Evolutionary conservation across 305 asterid species (phyloP).

Genomic region (Stenogyne calaminthoides): DNA sequence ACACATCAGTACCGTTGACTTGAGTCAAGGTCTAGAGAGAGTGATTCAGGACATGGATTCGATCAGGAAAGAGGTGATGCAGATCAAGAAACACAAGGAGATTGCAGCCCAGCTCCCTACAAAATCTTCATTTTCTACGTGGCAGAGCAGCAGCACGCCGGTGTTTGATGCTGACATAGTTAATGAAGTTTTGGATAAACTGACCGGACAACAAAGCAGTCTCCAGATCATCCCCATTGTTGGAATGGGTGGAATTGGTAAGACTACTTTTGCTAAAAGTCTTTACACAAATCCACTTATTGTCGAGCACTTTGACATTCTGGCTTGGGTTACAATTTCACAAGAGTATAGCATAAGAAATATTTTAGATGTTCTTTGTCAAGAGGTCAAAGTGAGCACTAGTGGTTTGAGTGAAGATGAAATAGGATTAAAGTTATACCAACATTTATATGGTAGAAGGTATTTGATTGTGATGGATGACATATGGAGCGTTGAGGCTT

Average conservation of each 20-base stretch:
- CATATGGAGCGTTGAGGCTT: too few relatives aligned
- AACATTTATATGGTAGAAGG: not conserved
- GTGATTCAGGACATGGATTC: not conserved
- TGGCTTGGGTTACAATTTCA: too few relatives aligned
- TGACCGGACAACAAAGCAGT: too few relatives aligned
- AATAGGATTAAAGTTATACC: not conserved
- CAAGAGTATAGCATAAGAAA: too few relatives aligned
- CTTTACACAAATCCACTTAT: too few relatives aligned
- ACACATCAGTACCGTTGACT: too few relatives aligned
- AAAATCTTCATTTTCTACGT: not conserved
- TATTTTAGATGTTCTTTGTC: not conserved
- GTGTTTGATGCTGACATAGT: not conserved
- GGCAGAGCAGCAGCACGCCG: not conserved
- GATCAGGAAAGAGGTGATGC: not conserved
- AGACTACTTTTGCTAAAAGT: too few relatives aligned
- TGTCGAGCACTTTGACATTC: too few relatives aligned
- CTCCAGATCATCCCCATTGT: too few relatives aligned
- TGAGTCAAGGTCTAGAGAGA: too few relatives aligned
- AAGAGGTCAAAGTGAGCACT: not conserved
- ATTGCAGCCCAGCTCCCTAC: too few relatives aligned
- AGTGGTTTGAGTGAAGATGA: not conserved
- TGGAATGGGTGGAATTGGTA: too few relatives aligned
- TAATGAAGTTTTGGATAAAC: not conserved
- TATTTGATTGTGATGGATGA: not conserved
- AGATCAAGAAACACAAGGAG: not conserved